phyloP scores from a whole-genome alignment of 2,329 filamentous ascomycete species.

The Didymella segeticola region DNA sequence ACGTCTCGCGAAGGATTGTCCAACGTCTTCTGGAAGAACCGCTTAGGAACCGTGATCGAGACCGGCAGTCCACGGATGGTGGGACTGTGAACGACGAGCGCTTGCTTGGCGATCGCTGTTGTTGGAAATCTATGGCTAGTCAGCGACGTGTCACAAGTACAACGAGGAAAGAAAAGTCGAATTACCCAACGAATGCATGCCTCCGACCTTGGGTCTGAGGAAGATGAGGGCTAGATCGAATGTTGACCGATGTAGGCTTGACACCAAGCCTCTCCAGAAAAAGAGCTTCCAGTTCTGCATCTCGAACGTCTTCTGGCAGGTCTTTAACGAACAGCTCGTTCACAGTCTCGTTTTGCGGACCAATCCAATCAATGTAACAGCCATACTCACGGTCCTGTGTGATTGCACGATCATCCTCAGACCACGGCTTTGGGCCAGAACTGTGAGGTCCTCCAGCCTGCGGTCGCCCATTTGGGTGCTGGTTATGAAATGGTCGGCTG shows the following conservation, averaged over 20 bases:
- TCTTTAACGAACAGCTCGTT: slow-evolving; percentile 36
- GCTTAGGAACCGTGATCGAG: slow-evolving; percentile 29
- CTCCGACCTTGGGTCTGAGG: background rate
- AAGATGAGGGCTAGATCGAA: slow-evolving; percentile 1
- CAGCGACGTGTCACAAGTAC: slow-evolving; percentile 5
- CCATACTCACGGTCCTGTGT: slow-evolving; percentile 29
- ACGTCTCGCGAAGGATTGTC: slow-evolving; percentile 1
- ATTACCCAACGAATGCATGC: slow-evolving; percentile 33
- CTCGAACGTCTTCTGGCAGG: slow-evolving; percentile 24
- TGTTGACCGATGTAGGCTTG: slow-evolving; percentile 4
- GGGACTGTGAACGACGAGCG: slow-evolving; percentile 18
- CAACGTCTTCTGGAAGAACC: slow-evolving; percentile 25
- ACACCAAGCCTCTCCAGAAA: slow-evolving; percentile 26
- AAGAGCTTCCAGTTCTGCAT: slow-evolving; percentile 22
- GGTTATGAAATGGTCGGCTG: slow-evolving; percentile 18
- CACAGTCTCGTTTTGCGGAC: slow-evolving; percentile 36
- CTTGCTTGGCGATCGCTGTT: slow-evolving; percentile 21
- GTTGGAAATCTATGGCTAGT: slow-evolving; percentile 23
- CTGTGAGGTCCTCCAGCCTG: slow-evolving; percentile 7
- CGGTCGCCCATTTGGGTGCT: slow-evolving; percentile 16
- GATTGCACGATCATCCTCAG: slow-evolving; percentile 24
- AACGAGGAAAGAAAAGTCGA: background rate
- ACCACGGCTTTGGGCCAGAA: slow-evolving; percentile 10
- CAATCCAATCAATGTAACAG: slow-evolving; percentile 40
- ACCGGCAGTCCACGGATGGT: slow-evolving; percentile 18